Percentiles rank a stretch among this genome's conserved stretches.
Conservation (phyloP, 108 stramenopile genomes). For the Cafeteria roenbergensis region DNA sequence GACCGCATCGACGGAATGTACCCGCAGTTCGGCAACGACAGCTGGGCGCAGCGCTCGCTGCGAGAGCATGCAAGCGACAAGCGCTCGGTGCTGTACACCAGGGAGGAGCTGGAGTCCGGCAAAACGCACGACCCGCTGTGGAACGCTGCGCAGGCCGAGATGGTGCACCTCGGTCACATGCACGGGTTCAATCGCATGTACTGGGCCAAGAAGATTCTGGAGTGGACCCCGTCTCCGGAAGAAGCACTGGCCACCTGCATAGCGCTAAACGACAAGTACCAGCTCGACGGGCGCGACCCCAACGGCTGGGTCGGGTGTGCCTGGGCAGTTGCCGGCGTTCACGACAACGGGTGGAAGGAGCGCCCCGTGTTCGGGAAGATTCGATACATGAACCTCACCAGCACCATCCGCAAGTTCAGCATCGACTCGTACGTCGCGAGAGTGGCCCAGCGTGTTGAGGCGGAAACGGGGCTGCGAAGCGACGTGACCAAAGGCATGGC, state of each 20-base stretch:
- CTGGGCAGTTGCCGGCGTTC: constrained; percentile 89
- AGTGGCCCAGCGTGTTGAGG: no score
- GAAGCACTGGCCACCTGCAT: constrained; percentile 67
- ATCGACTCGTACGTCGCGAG: constrained; percentile 30
- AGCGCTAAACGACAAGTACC: constrained; percentile 89
- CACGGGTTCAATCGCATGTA: constrained; percentile 98
- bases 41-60: constrained; percentile 80
- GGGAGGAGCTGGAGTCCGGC: constrained; percentile 62
- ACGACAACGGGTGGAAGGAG: constrained; percentile 88
- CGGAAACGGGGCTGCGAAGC: no score
- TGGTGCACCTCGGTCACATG: constrained; percentile 77
- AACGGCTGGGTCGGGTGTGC: constrained; percentile 93
- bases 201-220: constrained; percentile 98
- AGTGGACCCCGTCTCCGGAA: constrained; percentile 72
- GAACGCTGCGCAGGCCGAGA: constrained; percentile 91
- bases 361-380: constrained; percentile 87
- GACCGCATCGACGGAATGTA: constrained; percentile 61
- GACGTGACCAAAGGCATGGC: no score
- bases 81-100: constrained; percentile 67
- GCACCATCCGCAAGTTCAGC: constrained; percentile 85
- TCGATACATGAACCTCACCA: constrained; percentile 88
- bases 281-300: constrained; percentile 86
- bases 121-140: constrained; percentile 90
- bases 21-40: constrained; percentile 28
- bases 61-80: constrained; percentile 62